phyloP scores from a whole-genome alignment of 1,284 basidiomycete genomes.

The Vanrija sp. region DNA sequence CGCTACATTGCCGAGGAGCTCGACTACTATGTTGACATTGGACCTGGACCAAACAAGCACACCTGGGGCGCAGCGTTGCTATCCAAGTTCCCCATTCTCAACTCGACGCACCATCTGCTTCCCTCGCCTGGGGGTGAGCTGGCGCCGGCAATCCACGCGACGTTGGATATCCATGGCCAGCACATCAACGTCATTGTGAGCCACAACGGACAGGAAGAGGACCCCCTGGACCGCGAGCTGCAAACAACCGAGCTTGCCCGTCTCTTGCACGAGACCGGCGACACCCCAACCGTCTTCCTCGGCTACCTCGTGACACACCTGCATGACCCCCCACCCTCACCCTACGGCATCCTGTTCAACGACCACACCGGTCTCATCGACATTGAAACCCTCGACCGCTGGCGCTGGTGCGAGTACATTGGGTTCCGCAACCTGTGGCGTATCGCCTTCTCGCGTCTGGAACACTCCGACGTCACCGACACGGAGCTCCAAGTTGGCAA shows the following conservation, averaged over 20 bases:
- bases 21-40: constrained; percentile 67
- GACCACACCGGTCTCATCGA: constrained; percentile 45
- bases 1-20: constrained; percentile 71
- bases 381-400: constrained; percentile 54
- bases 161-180: constrained; percentile 77
- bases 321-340: constrained; percentile 66
- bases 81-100: constrained; percentile 90
- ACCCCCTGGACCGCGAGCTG: constrained; percentile 78
- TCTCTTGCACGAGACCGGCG: constrained; percentile 69
- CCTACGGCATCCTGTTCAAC: constrained; percentile 70
- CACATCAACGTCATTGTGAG: constrained; percentile 77
- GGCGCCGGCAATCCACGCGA: constrained; percentile 86
- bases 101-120: constrained; percentile 81
- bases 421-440: constrained; percentile 76
- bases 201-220: constrained; percentile 94
- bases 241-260: constrained; percentile 78
- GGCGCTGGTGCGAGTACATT: constrained; percentile 78
- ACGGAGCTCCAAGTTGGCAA: constrained; percentile 60
- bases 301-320: constrained; percentile 79
- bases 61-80: constrained; percentile 86
- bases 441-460: constrained; percentile 53
- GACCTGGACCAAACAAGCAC: constrained; percentile 82
- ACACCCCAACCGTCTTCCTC: constrained; percentile 77
- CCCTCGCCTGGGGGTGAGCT: constrained; percentile 82
- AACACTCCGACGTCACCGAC: constrained; percentile 45